Percentiles rank a stretch among this genome's conserved stretches.
phyloP scores from a whole-genome alignment of 805 yeast genomes.

The Cyberlindnera lachancei region DNA sequence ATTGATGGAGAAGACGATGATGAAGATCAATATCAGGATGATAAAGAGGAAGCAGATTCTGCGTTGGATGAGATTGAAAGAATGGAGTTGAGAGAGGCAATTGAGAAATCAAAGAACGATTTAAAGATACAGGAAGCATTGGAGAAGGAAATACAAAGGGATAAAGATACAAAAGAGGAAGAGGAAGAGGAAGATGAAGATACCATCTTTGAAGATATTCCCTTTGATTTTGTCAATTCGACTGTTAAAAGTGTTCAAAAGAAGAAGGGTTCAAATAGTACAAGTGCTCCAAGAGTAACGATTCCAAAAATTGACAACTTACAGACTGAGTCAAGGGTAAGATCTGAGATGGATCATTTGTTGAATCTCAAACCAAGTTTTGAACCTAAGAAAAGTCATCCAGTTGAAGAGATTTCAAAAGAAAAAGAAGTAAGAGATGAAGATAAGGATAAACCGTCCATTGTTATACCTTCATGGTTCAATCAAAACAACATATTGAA shows the following conservation, averaged over 20 bases:
- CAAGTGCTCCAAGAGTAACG: not conserved
- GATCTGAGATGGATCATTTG: slow-evolving; percentile 18
- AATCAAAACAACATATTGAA: slow-evolving; percentile 3
- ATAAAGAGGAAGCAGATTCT: no score
- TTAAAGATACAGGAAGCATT: slow-evolving; percentile 40
- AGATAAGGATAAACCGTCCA: not conserved
- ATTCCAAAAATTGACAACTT: not conserved
- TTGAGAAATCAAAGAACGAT: slow-evolving; percentile 39
- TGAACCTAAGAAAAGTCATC: not conserved
- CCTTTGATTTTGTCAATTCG: slow-evolving; percentile 11
- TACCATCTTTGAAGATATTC: slow-evolving; percentile 22
- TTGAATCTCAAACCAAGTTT: slow-evolving; percentile 5
- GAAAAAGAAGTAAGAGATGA: slow-evolving; percentile 2
- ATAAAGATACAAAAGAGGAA: slow-evolving; percentile 2
- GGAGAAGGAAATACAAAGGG: slow-evolving; percentile 21
- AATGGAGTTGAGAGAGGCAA: slow-evolving; percentile 30
- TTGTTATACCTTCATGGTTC: slow-evolving; percentile 23
- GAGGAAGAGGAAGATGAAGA: slow-evolving; percentile 11
- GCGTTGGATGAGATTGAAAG: slow-evolving; percentile 25
- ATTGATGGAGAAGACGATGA: slow-evolving; percentile 13
- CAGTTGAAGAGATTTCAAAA: not conserved
- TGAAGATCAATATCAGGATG: slow-evolving; percentile 19
- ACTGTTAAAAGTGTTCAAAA: not conserved
- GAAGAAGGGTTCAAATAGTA: not conserved
- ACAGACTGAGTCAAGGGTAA: slow-evolving; percentile 1